These are phyloP conservation scores for Syzygium oleosum DNA, from an alignment of 345 rosid genomes.

Conservation along the genomic window DNA sequence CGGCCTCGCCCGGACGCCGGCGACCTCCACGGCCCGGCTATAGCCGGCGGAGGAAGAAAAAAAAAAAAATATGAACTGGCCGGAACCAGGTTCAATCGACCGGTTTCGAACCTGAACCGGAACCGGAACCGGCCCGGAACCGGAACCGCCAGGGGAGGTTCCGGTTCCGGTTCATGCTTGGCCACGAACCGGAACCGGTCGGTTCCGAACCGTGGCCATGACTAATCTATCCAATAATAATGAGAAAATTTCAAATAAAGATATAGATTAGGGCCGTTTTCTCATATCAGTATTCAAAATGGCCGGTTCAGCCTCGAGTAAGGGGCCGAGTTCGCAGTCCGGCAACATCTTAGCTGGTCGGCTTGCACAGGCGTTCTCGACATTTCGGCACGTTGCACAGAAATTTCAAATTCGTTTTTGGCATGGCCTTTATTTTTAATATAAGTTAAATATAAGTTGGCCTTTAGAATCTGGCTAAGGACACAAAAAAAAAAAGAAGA, in stretches of 20 bases:
- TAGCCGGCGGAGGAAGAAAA: no score
- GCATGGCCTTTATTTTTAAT: neutral
- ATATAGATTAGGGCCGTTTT: rapidly evolving
- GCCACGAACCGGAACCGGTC: no score
- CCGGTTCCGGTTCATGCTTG: no score
- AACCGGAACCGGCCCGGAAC: no score
- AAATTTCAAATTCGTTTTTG: neutral
- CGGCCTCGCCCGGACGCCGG: no score
- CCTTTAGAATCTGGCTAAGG: neutral
- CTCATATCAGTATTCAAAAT: neutral
- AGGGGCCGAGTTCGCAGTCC: neutral
- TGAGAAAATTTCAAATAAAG: neutral
- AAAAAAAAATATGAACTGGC: no score
- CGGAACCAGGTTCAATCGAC: no score
- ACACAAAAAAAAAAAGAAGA: no score
- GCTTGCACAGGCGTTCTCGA: neutral
- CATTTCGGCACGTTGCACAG: neutral
- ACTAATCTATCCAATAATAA: neutral
- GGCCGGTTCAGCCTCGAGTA: neutral
- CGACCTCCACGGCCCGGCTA: no score
- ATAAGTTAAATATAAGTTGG: neutral
- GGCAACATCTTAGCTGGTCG: neutral
- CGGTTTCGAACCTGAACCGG: no score
- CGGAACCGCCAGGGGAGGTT: no score
- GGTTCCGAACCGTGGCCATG: no score